These are phyloP conservation scores for Leishmania mexicana DNA, from an alignment of 208 protist genomes.

Conservation along the genomic window DNA sequence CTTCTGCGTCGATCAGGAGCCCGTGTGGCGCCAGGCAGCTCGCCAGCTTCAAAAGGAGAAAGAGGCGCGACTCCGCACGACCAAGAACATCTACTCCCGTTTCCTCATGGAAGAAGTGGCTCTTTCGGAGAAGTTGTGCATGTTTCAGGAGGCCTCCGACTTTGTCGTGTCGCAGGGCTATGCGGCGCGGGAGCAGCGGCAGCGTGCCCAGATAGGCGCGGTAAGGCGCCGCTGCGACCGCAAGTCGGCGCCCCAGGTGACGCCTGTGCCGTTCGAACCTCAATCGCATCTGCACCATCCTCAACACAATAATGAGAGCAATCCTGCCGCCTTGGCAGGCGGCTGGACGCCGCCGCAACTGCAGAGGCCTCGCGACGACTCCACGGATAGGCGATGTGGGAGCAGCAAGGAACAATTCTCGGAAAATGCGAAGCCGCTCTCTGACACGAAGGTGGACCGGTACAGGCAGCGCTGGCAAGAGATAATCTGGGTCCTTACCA, in stretches of 20 bases:
- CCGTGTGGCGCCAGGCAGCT: conserved; percentile 48
- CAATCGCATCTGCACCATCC: background rate
- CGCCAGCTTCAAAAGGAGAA: conserved; percentile 33
- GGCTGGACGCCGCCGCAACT: background rate
- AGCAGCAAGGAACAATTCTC: background rate
- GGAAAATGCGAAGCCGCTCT: conserved; percentile 6
- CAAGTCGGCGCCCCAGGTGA: conserved; percentile 11
- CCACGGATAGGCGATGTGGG: background rate
- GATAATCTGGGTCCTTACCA: conserved; percentile 1
- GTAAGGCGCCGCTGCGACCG: conserved; percentile 12
- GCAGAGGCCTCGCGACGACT: background rate
- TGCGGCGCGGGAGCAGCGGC: conserved; percentile 45
- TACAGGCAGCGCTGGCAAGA: conserved; percentile 16
- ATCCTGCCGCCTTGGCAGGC: background rate
- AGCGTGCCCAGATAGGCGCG: conserved; percentile 11
- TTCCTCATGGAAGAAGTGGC: conserved; percentile 41
- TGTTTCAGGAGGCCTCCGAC: conserved; percentile 48
- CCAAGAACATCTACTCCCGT: conserved; percentile 51
- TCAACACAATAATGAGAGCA: background rate
- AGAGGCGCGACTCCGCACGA: conserved; percentile 47
- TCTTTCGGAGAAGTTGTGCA: conserved; percentile 31
- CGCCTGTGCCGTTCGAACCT: background rate
- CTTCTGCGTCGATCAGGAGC: conserved; percentile 46
- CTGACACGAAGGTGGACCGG: conserved; percentile 2
- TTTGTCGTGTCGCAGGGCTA: conserved; percentile 49